Evolutionary conservation across 805 yeast species (phyloP), one percentile per base, ranked within the genome.

Genomic region (Kluyveromyces wickerhamii): DNA sequence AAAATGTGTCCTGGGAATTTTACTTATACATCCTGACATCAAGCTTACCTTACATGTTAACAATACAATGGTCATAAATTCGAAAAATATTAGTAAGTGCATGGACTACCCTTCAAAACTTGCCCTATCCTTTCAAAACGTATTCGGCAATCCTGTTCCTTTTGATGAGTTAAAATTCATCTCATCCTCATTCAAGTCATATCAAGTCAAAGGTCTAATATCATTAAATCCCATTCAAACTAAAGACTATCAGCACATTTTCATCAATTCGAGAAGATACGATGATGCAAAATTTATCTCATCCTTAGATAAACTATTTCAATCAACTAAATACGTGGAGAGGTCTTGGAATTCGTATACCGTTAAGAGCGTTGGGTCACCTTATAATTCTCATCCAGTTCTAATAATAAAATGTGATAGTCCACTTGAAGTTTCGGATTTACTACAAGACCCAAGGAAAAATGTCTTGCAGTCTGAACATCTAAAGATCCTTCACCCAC

Each of bases 241-340:
- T 0, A 63, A 55, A 27, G 39, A 45, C 1, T 58, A 62, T 37
- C 82, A 75, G 43, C 66, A 60, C 33, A 43, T 74, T 1, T 69
- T 61, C 34, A 42, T 71, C 15, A 73, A 77, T 48, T 62, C 62
- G 3, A 54, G 69, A 16, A 53, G 45, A 8, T 45, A 63, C 12
- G 7, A 26, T 0, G 55, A 59, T 34, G 28, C 35, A 6, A 17
- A 26, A 3, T 32, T 54, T 10, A 29, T 41, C 2, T 48, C 39
- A 28, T 16, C 8, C 31, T 43, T 34, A 21, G 55, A 26, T 49
- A 45, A 7, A 47, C 49, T 52, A 42, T 53, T 35, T 34, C 44
- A 44, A 19, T 15, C 32, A 5, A 38, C 45, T 5, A 36, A 40
- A 9, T 26, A 21, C 7, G 23, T 14, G 10, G 27, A 39, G 16